These are phyloP conservation scores for Botrytis deweyae DNA, from an alignment of 2,329 filamentous ascomycete genomes.

Conservation along the genomic window DNA sequence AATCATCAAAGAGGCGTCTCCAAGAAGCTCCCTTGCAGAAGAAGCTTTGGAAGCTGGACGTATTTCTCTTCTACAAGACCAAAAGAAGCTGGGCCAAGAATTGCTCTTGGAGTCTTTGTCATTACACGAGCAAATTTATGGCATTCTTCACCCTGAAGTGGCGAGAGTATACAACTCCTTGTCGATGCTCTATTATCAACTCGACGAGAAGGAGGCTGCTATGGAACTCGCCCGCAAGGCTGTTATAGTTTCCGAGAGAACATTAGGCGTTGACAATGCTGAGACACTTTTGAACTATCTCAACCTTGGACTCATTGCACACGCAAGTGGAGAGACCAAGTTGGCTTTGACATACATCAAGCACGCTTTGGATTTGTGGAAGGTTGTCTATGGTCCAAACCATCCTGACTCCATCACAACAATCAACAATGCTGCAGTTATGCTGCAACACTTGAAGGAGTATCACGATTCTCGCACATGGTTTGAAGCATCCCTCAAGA, in stretches of 20 bases:
- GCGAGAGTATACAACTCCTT: constrained; percentile 92
- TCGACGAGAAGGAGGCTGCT: constrained; percentile 96
- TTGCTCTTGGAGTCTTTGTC: constrained; percentile 93
- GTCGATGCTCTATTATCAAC: constrained; percentile 93
- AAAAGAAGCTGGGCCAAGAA: constrained; percentile 95
- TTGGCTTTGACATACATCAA: constrained; percentile 84
- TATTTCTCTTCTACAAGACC: constrained; percentile 91
- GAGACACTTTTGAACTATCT: constrained; percentile 95
- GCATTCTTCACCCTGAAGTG: constrained; percentile 93
- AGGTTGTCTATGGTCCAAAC: constrained; percentile 88
- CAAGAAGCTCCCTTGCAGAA: constrained; percentile 86
- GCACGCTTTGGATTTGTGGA: constrained; percentile 93
- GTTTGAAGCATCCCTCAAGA: constrained; percentile 89
- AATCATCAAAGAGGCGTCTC: constrained; percentile 89
- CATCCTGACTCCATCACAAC: constrained; percentile 98
- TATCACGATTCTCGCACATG: constrained; percentile 93
- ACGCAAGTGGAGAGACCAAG: constrained; percentile 87
- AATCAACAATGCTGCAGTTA: constrained; percentile 97
- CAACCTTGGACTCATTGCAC: constrained; percentile 91
- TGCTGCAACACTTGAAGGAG: constrained; percentile 93
- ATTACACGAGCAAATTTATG: constrained; percentile 97
- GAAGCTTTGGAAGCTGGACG: constrained; percentile 94
- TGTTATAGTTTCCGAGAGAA: constrained; percentile 92
- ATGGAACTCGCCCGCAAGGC: constrained; percentile 95
- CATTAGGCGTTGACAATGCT: constrained; percentile 86